Evolutionary conservation across 1,284 basidiomycete genomes (phyloP), one percentile per base, ranked within the genome.

Genomic region (Inonotus hispidus): DNA sequence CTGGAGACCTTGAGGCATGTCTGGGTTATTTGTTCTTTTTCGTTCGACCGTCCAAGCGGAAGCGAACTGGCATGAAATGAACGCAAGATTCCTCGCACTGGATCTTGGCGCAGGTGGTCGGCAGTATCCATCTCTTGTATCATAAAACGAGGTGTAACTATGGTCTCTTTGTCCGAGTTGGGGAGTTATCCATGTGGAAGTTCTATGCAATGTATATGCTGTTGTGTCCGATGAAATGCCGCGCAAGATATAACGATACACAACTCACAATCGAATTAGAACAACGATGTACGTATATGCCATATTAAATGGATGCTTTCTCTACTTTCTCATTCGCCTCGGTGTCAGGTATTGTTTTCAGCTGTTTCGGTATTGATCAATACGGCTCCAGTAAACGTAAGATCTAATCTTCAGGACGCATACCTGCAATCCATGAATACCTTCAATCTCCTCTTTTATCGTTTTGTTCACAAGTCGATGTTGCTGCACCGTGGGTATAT

Each of bases 391-490:
- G 3, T n/a, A 29, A 46, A 32, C 11, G 11, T 21, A 3, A 46
- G 2, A 54, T n/a, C 8, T 4, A 43, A n/a, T 21, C 41, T 3
- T 4, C 3, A n/a, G 41, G n/a, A 16, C 13, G 1, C 41, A 10
- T 64, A 95, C 97, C 81, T 98, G 95, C 29, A 99, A 75, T 1
- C 96, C 96, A 72, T 99, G 96, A 64, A 98, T 96, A 23, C 82
- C 88, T 68, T 85, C 82, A 62, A 99, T 95, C 71, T 98, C 95
- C 68, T 90, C 79, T 75, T 96, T 95, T 65, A 99, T 75, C 21
- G 85, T 82, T 65, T 92, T 82, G 35, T 93, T 97, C 57, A 99
- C 94, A 49, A 98, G 77, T 65, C 88, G 84, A 75, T 99, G 96
- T 73, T 98, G 96, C 77, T 98, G 97, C 65, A 99, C 84, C 38